Evolutionary conservation across 306 rosid species (phyloP), one percentile per base, ranked within the genome.

Genomic region (Citrullus amarus): DNA sequence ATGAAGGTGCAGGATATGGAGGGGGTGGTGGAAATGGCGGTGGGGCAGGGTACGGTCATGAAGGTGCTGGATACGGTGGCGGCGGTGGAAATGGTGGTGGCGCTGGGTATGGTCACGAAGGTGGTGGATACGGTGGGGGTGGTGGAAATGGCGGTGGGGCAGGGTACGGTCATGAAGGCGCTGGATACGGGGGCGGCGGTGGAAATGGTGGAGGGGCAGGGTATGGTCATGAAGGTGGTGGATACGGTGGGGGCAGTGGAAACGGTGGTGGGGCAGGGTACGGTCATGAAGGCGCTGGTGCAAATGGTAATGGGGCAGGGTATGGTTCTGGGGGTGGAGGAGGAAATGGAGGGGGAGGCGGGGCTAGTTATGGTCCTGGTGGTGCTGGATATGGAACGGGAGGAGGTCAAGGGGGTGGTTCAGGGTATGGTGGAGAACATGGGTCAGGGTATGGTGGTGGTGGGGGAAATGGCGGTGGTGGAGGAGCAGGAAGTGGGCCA

Each of bases 1-100:
- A 54, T 56, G 79, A 54, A 16, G 77, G 77, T 6, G 44, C 16
- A 8, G 77, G 77, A 3, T 44, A 70, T 8, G 58, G 77, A 28
- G 60, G 57, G 0, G 76, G 76, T 48, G 39, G 58, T 6, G 76
- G 75, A 69, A 69, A 28, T 28, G 76, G 78, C 3, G 78, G 62
- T 30, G 78, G 62, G 0, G 63, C 30, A 8, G 65, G 68, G 8
- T 76, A 76, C 6, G 53, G 66, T 6, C 51, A 41, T 56, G 79
- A 57, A 10, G 65, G 79, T 4, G 65, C 34, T 9, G 79, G 79
- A 5, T 75, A 75, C 9, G 67, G 79, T 0, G 79, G 79, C 0
- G 79, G 79, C 7, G 51, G 66, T 18, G 79, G 79, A 53, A 58
- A 22, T n/a, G 79, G 79, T 4, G 66, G 66, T 13, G 62, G 66